phyloP scores from a whole-genome alignment of 352 stramenopile genomes.

The Phytophthora chlamydospora region DNA sequence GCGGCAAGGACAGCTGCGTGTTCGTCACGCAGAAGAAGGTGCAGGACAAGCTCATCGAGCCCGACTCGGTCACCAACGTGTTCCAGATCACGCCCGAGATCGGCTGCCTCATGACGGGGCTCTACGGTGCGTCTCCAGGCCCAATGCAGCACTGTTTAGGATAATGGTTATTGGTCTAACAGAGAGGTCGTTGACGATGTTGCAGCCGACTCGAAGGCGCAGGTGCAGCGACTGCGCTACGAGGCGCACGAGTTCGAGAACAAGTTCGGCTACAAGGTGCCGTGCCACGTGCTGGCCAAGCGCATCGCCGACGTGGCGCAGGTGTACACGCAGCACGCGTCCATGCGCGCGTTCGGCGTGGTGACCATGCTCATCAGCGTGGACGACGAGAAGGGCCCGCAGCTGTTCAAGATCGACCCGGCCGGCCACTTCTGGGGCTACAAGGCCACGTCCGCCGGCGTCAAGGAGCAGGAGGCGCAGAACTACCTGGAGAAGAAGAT shows the following conservation, averaged over 20 bases:
- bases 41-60: constrained; percentile 96
- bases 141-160: no score
- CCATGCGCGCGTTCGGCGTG: constrained; percentile 95
- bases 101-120: constrained; percentile 95
- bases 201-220: constrained; percentile 89
- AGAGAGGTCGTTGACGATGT: neutral
- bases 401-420: constrained; percentile 98
- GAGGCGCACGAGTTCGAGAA: constrained; percentile 98
- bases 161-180: neutral
- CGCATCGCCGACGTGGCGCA: constrained; percentile 98
- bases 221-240: constrained; percentile 96
- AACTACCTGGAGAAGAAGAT: constrained; percentile 99
- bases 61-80: constrained; percentile 95
- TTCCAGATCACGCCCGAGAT: constrained; percentile 97
- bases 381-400: constrained; percentile 98
- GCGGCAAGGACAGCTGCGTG: constrained; percentile 92
- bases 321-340: constrained; percentile 95
- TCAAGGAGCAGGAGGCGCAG: constrained; percentile 98
- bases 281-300: constrained; percentile 95
- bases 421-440: constrained; percentile 97
- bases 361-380: constrained; percentile 97
- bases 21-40: constrained; percentile 99
- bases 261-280: constrained; percentile 96
- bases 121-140: constrained; percentile 59
- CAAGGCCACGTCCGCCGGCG: constrained; percentile 93